Percentiles rank a stretch among this genome's conserved stretches.
These are phyloP conservation scores for Diospyros kaki DNA, from an alignment of 148 eudicot genomes.

Conservation along the genomic window DNA sequence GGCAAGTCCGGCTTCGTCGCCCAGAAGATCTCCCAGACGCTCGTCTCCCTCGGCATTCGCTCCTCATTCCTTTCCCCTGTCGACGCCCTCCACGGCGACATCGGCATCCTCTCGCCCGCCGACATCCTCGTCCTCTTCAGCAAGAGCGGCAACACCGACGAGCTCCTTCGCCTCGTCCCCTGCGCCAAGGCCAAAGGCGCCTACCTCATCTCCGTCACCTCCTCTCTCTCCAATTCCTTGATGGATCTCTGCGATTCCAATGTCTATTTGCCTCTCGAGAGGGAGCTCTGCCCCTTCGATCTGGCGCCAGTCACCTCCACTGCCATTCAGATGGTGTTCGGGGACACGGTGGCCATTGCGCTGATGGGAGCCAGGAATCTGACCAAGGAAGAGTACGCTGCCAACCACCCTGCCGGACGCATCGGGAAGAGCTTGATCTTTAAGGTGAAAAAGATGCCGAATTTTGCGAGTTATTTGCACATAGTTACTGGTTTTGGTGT, in stretches of 20 bases:
- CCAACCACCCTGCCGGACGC: slow-evolving; percentile 95
- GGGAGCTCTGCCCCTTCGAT: slow-evolving; percentile 94
- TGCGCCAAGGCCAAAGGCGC: slow-evolving; percentile 86
- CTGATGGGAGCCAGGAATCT: slow-evolving; percentile 81
- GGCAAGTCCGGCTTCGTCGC: slow-evolving; percentile 97
- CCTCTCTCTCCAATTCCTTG: slow-evolving; percentile 50
- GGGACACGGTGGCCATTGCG: slow-evolving; percentile 92
- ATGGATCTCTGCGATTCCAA: slow-evolving; percentile 62
- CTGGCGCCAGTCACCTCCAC: slow-evolving; percentile 92
- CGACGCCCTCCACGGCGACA: slow-evolving; percentile 95
- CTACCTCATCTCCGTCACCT: slow-evolving; percentile 64
- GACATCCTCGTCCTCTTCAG: slow-evolving; percentile 72
- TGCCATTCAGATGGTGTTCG: slow-evolving; percentile 99
- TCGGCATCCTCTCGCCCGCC: slow-evolving; percentile 43
- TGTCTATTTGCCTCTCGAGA: slow-evolving; percentile 81
- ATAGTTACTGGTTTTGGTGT: not conserved
- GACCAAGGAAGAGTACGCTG: slow-evolving; percentile 75
- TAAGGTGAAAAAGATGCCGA: slow-evolving; percentile 39
- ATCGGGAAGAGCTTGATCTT: slow-evolving; percentile 91
- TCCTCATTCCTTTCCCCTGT: slow-evolving; percentile 73
- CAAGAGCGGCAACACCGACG: slow-evolving; percentile 85
- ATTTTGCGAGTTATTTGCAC: too few species aligned
- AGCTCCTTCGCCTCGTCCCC: slow-evolving; percentile 61
- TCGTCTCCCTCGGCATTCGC: slow-evolving; percentile 66
- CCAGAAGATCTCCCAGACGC: slow-evolving; percentile 86